A percentile compares a stretch with the other conserved stretches of the same genome.
Evolutionary conservation across 345 rosid genomes (phyloP).

Genomic region (Iberis pinnata): DNA sequence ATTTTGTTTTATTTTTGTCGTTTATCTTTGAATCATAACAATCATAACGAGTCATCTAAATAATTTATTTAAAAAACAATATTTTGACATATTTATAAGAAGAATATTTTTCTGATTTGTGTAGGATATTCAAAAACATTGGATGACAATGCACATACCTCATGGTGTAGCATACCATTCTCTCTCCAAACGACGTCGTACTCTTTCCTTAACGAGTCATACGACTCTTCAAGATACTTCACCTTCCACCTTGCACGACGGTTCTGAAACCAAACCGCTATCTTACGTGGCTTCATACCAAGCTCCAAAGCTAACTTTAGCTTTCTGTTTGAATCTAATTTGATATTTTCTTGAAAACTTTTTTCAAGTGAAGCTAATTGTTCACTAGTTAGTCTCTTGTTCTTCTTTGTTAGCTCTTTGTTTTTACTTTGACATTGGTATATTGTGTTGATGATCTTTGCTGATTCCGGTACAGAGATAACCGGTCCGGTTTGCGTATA

Average conservation of each 20-base stretch:
- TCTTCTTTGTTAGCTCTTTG: conserved; percentile 52
- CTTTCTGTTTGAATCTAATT: conserved; percentile 78
- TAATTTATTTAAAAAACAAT: no score
- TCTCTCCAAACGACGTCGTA: conserved; percentile 58
- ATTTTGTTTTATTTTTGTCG: no score
- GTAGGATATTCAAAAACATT: no score
- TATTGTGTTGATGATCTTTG: conserved; percentile 17
- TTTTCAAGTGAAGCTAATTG: conserved; percentile 73
- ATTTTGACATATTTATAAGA: no score
- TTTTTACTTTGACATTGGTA: conserved; percentile 14
- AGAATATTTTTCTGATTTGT: no score
- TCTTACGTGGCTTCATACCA: conserved; percentile 85
- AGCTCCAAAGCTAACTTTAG: conserved; percentile 73
- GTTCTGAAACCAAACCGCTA: conserved; percentile 93
- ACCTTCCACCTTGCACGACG: conserved; percentile 85
- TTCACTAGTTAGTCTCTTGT: conserved; percentile 59
- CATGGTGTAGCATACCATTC: conserved; percentile 70
- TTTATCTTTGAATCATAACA: no score
- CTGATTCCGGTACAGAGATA: conserved; percentile 35
- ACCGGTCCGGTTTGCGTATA: conserved; percentile 35
- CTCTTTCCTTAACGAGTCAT: conserved; percentile 63
- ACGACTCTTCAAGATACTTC: conserved; percentile 72
- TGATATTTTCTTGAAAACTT: conserved; percentile 78
- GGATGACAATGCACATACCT: no score
- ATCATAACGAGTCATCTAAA: no score